phyloP scores from a whole-genome alignment of 2,329 filamentous ascomycete genomes.

The Trichoderma koningii region DNA sequence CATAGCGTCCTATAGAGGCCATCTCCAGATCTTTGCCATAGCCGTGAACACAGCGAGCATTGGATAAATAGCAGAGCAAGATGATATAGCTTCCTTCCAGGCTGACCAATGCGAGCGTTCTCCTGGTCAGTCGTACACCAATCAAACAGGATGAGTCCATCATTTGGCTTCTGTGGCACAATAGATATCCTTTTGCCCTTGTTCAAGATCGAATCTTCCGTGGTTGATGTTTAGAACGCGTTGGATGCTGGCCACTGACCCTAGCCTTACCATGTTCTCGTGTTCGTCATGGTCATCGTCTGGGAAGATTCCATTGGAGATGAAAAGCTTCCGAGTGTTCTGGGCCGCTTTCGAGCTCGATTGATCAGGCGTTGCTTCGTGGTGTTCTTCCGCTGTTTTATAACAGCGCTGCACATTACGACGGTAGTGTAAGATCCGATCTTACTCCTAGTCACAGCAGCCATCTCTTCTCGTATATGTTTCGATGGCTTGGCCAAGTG shows the following conservation, averaged over 20 bases:
- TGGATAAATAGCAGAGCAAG: conserved; percentile 16
- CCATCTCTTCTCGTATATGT: conserved; percentile 1
- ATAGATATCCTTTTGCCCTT: background rate
- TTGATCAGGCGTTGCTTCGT: background rate
- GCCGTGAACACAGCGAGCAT: conserved; percentile 47
- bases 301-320: background rate
- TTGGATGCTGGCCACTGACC: background rate
- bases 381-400: background rate
- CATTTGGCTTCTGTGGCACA: conserved; percentile 13
- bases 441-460: conserved; percentile 2
- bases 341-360: background rate
- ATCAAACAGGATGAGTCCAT: conserved; percentile 24
- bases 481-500: conserved; percentile 21
- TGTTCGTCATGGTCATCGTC: background rate
- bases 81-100: conserved; percentile 20
- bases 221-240: background rate
- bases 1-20: conserved; percentile 59
- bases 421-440: background rate
- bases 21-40: conserved; percentile 54
- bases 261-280: background rate
- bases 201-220: conserved; percentile 5
- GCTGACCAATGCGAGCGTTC: conserved; percentile 25
- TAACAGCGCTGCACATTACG: background rate
- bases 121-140: conserved; percentile 25
- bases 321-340: background rate